These are phyloP conservation scores for Westerdykella ornata DNA, from an alignment of 2,329 filamentous ascomycete species.

Conservation along the genomic window DNA sequence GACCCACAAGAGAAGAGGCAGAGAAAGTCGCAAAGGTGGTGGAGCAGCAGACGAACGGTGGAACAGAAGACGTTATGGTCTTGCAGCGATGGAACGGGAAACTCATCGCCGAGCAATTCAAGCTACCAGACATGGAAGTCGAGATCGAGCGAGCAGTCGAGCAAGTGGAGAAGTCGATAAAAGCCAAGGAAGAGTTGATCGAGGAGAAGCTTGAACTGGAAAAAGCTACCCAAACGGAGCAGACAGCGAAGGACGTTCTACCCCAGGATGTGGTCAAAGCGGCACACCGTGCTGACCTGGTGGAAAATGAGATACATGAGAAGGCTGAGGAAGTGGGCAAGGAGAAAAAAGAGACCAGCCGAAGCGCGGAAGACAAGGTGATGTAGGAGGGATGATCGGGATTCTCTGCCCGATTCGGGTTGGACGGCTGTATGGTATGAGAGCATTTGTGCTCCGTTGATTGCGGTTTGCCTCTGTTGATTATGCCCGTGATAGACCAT, in stretches of 20 bases:
- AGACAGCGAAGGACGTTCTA: constrained; percentile 25
- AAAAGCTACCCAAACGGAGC: constrained; percentile 19
- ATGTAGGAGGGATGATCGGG: not conserved
- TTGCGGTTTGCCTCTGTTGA: too few species aligned
- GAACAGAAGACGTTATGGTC: constrained; percentile 44
- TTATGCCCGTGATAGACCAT: too few species aligned
- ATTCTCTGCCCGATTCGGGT: not conserved
- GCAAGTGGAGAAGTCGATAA: constrained; percentile 44
- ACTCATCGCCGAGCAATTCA: constrained; percentile 45
- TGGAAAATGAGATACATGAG: constrained; percentile 21
- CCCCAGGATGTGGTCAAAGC: constrained; percentile 21
- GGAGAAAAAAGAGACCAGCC: constrained; percentile 1
- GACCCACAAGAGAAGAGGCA: constrained; percentile 34
- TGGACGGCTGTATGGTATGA: not conserved
- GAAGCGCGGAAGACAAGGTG: not conserved
- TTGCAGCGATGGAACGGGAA: constrained; percentile 47
- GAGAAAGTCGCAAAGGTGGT: constrained; percentile 36
- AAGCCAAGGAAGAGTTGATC: constrained; percentile 32
- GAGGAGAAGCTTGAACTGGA: constrained; percentile 36
- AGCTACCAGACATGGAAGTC: constrained; percentile 48
- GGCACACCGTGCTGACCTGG: constrained; percentile 5
- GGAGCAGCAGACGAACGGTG: constrained; percentile 37
- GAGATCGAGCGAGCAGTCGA: constrained; percentile 49
- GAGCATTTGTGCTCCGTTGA: not conserved
- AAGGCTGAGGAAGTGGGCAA: constrained; percentile 15